phyloP scores from a whole-genome alignment of 192 early-diverging fungal species.

The Coemansia sp. region DNA sequence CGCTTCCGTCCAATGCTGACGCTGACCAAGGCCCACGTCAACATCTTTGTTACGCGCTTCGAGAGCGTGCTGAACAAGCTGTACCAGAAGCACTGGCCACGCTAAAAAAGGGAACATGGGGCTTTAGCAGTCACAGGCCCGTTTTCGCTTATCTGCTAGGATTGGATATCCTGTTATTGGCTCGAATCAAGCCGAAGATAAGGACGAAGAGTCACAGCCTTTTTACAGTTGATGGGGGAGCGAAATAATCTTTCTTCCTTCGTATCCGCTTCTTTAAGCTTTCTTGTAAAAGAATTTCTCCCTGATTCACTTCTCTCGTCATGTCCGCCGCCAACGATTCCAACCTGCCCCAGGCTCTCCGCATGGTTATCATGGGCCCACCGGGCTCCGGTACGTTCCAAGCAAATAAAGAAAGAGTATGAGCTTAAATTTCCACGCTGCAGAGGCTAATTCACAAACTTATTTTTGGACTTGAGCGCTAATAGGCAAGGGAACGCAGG shows the following conservation, averaged over 20 bases:
- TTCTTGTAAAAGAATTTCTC: neutral
- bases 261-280: constrained; percentile 3
- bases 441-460: neutral
- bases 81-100: constrained; percentile 51
- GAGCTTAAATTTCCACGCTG: neutral
- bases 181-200: neutral
- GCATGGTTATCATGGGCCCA: constrained; percentile 90
- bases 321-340: constrained; percentile 33
- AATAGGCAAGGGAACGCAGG: constrained; percentile 89
- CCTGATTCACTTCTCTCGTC: neutral
- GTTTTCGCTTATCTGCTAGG: neutral
- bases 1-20: constrained; percentile 72
- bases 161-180: neutral
- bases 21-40: constrained; percentile 65
- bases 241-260: neutral
- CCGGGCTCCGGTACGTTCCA: constrained; percentile 78
- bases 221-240: neutral
- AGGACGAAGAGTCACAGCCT: neutral
- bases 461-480: neutral
- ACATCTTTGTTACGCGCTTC: constrained; percentile 63
- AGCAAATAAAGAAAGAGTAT: neutral
- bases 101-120: neutral
- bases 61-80: constrained; percentile 57
- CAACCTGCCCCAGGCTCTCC: constrained; percentile 52
- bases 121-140: neutral